Conservation (phyloP, 208 protist species). For the Tritrichomonas musculus region DNA sequence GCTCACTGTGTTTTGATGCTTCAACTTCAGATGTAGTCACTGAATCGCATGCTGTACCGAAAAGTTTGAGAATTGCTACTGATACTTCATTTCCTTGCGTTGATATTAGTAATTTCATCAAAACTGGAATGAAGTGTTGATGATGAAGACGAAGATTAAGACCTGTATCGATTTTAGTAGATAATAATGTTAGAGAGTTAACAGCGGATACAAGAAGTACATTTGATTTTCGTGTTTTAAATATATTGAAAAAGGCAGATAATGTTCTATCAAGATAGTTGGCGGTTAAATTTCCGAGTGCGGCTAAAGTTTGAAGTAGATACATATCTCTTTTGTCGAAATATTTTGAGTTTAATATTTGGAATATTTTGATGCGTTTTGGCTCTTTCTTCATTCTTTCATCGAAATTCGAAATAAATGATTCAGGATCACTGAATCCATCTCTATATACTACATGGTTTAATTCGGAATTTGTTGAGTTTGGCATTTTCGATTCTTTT, state of each 20-base stretch:
- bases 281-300: not conserved
- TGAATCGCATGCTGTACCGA: not conserved
- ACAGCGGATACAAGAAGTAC: not conserved
- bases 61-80: not conserved
- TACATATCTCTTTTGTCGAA: not conserved
- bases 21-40: not conserved
- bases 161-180: not conserved
- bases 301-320: not conserved
- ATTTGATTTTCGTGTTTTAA: not conserved
- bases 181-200: not conserved
- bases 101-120: not conserved
- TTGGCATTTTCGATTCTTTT: no score
- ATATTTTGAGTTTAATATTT: not conserved
- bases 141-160: not conserved
- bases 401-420: not conserved
- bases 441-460: not conserved
- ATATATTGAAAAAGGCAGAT: not conserved
- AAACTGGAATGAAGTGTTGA: not conserved
- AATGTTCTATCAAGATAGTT: not conserved
- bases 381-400: not conserved
- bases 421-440: not conserved
- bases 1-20: not conserved
- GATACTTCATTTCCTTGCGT: conserved; percentile 4
- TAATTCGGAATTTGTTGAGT: not conserved
- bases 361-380: not conserved